phyloP scores from a whole-genome alignment of 2,329 filamentous ascomycete species.

The Arthroderma sp. region DNA sequence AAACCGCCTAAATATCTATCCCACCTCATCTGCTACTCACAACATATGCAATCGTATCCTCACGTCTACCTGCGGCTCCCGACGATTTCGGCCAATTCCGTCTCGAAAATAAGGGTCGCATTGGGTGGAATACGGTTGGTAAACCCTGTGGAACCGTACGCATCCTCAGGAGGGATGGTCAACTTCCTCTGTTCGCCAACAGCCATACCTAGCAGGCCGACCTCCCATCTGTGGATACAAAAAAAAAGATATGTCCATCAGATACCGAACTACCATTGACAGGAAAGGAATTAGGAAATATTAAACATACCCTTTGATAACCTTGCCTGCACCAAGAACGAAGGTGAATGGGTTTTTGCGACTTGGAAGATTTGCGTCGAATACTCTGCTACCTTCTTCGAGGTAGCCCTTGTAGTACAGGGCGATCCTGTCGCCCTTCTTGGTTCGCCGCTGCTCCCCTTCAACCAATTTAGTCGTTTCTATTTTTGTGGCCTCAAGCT shows the following conservation, averaged over 20 bases:
- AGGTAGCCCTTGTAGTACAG: slow-evolving; percentile 99
- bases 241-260: slow-evolving; percentile 11
- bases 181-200: slow-evolving; percentile 82
- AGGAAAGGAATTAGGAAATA: background rate
- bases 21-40: background rate
- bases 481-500: too few relatives aligned
- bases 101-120: slow-evolving; percentile 80
- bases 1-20: background rate
- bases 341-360: slow-evolving; percentile 62
- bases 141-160: slow-evolving; percentile 47
- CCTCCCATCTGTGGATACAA: slow-evolving; percentile 54
- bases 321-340: slow-evolving; percentile 62
- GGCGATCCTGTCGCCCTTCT: slow-evolving; percentile 79
- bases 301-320: slow-evolving; percentile 66
- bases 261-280: background rate
- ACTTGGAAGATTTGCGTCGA: slow-evolving; percentile 56
- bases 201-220: slow-evolving; percentile 85
- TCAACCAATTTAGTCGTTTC: too few relatives aligned
- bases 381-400: slow-evolving; percentile 72
- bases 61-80: slow-evolving; percentile 46
- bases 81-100: slow-evolving; percentile 71
- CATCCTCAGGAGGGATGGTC: slow-evolving; percentile 72
- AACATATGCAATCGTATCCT: background rate
- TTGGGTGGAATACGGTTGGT: slow-evolving; percentile 59
- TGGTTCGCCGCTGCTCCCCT: slow-evolving; percentile 24